A percentile compares a stretch with the other conserved stretches of the same genome.
phyloP scores from a whole-genome alignment of 495 filamentous ascomycete species.

The Apiosordaria backusii region DNA sequence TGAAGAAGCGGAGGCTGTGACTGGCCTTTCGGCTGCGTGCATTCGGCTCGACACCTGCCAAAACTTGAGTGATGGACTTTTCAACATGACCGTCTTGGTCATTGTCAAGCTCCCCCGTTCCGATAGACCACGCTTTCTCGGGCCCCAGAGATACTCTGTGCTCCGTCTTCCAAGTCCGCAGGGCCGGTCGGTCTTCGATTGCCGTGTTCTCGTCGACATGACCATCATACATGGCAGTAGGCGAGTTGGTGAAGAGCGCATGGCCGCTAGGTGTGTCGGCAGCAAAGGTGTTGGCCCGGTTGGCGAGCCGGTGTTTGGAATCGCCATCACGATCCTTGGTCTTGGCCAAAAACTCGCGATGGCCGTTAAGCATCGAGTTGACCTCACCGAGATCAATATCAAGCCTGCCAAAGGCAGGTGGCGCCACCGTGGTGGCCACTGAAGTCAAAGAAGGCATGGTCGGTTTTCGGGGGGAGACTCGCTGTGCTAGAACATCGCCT shows the following conservation, averaged over 20 bases:
- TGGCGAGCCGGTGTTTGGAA: not conserved
- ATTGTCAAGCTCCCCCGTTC: conserved; percentile 37
- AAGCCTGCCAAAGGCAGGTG: conserved; percentile 25
- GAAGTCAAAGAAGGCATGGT: conserved; percentile 23
- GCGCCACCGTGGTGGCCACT: conserved; percentile 20
- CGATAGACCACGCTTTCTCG: conserved; percentile 57
- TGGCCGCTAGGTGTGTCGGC: conserved; percentile 17
- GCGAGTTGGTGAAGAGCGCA: conserved; percentile 16
- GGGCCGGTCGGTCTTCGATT: conserved; percentile 36
- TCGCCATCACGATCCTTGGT: conserved; percentile 22
- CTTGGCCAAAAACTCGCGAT: conserved; percentile 35
- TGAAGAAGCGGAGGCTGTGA: conserved; percentile 88
- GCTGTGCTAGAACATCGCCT: conserved; percentile 33
- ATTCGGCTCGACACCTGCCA: conserved; percentile 72
- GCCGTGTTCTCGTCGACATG: conserved; percentile 23
- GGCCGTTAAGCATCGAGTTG: conserved; percentile 36
- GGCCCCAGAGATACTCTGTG: conserved; percentile 41
- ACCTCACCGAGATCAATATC: conserved; percentile 33
- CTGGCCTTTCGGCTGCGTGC: conserved; percentile 89
- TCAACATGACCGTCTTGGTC: conserved; percentile 58
- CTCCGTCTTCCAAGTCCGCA: conserved; percentile 44
- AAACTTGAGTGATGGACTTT: conserved; percentile 76
- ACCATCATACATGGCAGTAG: conserved; percentile 17
- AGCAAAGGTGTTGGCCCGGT: conserved; percentile 13
- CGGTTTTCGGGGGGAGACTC: conserved; percentile 25